phyloP scores from a whole-genome alignment of 768 basidiomycete species.

The Dacryopinax primogenitus region DNA sequence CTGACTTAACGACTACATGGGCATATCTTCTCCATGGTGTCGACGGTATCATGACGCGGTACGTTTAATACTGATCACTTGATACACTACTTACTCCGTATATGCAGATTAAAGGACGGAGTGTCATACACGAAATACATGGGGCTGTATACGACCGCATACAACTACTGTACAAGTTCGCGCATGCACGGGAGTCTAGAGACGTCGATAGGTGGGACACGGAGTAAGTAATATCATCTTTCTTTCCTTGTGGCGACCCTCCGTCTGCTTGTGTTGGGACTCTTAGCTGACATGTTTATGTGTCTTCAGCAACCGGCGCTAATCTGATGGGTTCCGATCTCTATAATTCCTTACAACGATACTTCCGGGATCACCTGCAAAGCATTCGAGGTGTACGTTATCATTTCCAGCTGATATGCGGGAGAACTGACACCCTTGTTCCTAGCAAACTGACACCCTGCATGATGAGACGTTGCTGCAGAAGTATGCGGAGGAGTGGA shows the following conservation, averaged over 20 bases:
- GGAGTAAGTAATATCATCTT: constrained; percentile 13
- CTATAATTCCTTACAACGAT: constrained; percentile 86
- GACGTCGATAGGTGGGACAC: constrained; percentile 16
- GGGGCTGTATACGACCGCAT: constrained; percentile 81
- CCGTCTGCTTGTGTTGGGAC: constrained; percentile 20
- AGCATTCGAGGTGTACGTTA: constrained; percentile 43
- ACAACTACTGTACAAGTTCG: constrained; percentile 94
- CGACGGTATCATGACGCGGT: constrained; percentile 2
- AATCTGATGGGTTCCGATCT: constrained; percentile 96
- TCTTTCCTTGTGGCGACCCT: constrained; percentile 10
- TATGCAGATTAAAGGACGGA: constrained; percentile 51
- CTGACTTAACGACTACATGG: not conserved
- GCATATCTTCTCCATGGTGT: not conserved
- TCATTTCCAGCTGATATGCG: not conserved
- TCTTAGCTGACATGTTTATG: constrained; percentile 13
- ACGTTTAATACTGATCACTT: not conserved
- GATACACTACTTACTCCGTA: not conserved
- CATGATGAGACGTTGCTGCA: constrained; percentile 79
- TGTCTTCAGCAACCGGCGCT: constrained; percentile 52
- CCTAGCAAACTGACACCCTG: constrained; percentile 60
- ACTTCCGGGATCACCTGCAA: constrained; percentile 75
- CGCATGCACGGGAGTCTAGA: constrained; percentile 28
- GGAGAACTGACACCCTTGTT: not conserved
- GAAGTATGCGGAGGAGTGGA: constrained; percentile 90
- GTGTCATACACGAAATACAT: constrained; percentile 84